Base-by-base conservation (phyloP, 495 filamentous ascomycete species). In the Aspergillus wentii region DNA sequence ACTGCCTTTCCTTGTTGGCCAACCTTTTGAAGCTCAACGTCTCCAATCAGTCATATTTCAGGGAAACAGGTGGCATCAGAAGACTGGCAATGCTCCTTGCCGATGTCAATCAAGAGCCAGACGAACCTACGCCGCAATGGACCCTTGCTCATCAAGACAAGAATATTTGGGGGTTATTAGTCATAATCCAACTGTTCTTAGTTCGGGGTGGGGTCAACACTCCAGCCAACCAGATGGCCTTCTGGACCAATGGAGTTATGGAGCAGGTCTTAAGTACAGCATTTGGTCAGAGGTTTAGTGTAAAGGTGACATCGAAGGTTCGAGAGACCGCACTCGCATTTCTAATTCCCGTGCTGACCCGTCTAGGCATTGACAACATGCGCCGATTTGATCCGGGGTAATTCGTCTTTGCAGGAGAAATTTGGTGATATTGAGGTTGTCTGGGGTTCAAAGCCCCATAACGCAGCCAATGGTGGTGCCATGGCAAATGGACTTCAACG, bases 21-120 rank as follows among this genome's bases (percentile, higher is more conserved):
- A 95, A 96, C 54, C 75, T 98, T 15, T 68, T 97, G n/a, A 78
- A 82, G 29, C 74, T 89, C 43, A 97, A 96, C 55, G 69, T 80
- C 16, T 87, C 90, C 16, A 98, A 97, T 54, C 94, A 97, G 59
- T 90, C 86, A 22, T 83, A 88, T 46, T 96, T 98, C 54, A 73
- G 92, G 33, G 94, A 98, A 57, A 91, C 85, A 23, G 89, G 88
- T 1, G 91, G 82, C 50, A 78, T 95, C 16, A 73, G 80, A 19
- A 82, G 80, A 53, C 59, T 95, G 31, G 77, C 80, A 15, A 76
- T 72, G 17, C 67, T 97, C 16, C 71, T 97, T 8, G 62, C 65
- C 28, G 76, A 82, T 51, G 76, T 79, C 43, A 75, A 82, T 38
- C 65, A 74, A 30, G 74, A 74, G 21, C 65, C 64, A 6, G 75